A percentile compares a stretch with the other conserved stretches of the same genome.
Conservation (phyloP, 306 rosid species). For the Leucaena leucocephala region DNA sequence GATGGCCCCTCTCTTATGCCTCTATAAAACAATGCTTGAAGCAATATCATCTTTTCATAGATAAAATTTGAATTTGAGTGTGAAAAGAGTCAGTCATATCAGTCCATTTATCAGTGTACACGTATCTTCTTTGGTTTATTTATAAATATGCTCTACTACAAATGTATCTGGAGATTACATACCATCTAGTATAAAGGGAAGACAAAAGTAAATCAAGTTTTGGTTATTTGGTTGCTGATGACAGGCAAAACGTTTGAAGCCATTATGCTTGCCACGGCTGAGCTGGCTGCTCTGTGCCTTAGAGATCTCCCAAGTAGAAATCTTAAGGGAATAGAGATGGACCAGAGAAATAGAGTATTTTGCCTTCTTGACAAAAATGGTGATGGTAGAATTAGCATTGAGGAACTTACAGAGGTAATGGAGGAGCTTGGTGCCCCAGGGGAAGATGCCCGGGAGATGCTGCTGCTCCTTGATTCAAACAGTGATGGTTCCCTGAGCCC, state of each 20-base stretch:
- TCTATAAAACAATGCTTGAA: neutral
- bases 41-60: constrained; percentile 20
- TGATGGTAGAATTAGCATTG: constrained; percentile 89
- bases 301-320: constrained; percentile 65
- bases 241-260: constrained; percentile 90
- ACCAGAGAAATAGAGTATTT: constrained; percentile 71
- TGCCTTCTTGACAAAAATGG: constrained; percentile 90
- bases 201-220: constrained; percentile 26
- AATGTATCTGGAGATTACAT: neutral
- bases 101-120: constrained; percentile 1
- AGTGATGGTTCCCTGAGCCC: constrained; percentile 72
- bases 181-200: neutral
- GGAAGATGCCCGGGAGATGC: constrained; percentile 80
- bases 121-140: constrained; percentile 8
- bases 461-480: constrained; percentile 64
- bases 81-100: neutral
- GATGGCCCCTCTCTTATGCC: neutral
- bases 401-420: constrained; percentile 88
- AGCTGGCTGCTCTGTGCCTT: constrained; percentile 88
- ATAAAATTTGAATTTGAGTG: neutral
- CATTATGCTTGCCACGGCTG: constrained; percentile 90
- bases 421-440: constrained; percentile 96
- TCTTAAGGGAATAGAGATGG: constrained; percentile 51
- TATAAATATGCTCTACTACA: constrained; percentile 3
- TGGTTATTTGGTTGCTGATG: constrained; percentile 34